Conservation (phyloP, 495 filamentous ascomycete species). For the Podospora pseudocomata region DNA sequence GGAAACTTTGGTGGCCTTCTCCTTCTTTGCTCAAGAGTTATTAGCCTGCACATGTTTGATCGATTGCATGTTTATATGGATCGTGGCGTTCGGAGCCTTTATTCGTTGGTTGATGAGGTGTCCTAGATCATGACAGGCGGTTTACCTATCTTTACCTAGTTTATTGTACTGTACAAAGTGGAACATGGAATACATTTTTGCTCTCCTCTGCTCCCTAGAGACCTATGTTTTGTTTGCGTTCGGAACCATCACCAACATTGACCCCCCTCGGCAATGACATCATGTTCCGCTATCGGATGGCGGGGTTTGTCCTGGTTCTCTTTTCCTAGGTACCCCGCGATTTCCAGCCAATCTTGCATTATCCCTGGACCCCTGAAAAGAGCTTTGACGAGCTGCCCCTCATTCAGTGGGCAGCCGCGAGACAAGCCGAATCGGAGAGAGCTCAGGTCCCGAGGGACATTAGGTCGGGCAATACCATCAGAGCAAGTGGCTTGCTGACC, state of each 20-base stretch:
- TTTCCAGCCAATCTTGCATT: not conserved
- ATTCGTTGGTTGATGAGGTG: not conserved
- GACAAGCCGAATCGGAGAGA: not conserved
- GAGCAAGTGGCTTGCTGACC: not conserved
- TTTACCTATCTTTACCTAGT: not conserved
- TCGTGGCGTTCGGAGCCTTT: not conserved
- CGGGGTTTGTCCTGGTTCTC: not conserved
- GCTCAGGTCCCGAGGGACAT: not conserved
- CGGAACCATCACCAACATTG: not conserved
- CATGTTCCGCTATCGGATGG: slow-evolving; percentile 22
- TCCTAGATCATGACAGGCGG: not conserved
- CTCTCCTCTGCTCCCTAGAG: too few relatives aligned
- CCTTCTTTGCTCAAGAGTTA: not conserved
- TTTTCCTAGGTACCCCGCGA: slow-evolving; percentile 9
- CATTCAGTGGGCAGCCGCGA: not conserved
- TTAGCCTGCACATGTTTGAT: not conserved
- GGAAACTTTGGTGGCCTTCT: not conserved
- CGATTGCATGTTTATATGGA: not conserved
- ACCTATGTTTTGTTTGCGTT: not conserved
- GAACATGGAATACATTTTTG: not conserved
- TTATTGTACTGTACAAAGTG: not conserved
- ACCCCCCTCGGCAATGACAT: slow-evolving; percentile 13
- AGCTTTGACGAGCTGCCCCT: not conserved
- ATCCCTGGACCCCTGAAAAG: not conserved
- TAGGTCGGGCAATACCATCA: not conserved